Evolutionary conservation across 2,329 filamentous ascomycete genomes (phyloP).

Genomic region (Colletotrichum sp.): DNA sequence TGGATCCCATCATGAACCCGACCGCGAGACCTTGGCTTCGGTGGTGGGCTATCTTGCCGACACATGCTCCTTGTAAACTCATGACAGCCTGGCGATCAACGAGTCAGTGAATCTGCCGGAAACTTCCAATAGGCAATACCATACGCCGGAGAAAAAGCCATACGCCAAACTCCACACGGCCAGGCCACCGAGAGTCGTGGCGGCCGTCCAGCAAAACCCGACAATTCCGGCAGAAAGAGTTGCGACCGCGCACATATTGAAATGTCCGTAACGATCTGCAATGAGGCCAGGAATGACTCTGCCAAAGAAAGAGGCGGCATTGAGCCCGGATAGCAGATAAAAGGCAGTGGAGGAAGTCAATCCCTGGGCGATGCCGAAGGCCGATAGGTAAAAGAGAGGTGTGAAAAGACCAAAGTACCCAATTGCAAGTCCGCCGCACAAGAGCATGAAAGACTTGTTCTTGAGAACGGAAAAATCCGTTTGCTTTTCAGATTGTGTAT

Average conservation of each 20-base stretch:
- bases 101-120: not conserved
- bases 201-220: conserved; percentile 49
- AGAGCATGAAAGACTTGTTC: conserved; percentile 5
- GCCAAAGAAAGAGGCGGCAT: conserved; percentile 59
- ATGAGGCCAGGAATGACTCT: conserved; percentile 57
- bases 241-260: conserved; percentile 42
- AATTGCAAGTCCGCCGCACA: not conserved
- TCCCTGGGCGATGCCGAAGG: conserved; percentile 53
- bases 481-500: not conserved
- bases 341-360: conserved; percentile 60
- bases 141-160: conserved; percentile 50
- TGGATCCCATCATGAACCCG: conserved; percentile 44
- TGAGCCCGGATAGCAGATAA: conserved; percentile 67
- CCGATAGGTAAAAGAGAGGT: conserved; percentile 59
- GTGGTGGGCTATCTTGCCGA: conserved; percentile 42
- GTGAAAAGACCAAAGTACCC: conserved; percentile 48
- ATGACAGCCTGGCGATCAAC: conserved; percentile 43
- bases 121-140: not conserved
- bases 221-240: conserved; percentile 37
- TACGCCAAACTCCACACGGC: conserved; percentile 49
- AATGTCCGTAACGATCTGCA: conserved; percentile 53
- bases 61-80: conserved; percentile 51
- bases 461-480: conserved; percentile 21
- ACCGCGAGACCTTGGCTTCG: conserved; percentile 45
- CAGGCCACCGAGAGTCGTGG: conserved; percentile 44